Evolutionary conservation across 192 early-diverging fungal genomes (phyloP).

Genomic region (Ambispora gerdemannii): DNA sequence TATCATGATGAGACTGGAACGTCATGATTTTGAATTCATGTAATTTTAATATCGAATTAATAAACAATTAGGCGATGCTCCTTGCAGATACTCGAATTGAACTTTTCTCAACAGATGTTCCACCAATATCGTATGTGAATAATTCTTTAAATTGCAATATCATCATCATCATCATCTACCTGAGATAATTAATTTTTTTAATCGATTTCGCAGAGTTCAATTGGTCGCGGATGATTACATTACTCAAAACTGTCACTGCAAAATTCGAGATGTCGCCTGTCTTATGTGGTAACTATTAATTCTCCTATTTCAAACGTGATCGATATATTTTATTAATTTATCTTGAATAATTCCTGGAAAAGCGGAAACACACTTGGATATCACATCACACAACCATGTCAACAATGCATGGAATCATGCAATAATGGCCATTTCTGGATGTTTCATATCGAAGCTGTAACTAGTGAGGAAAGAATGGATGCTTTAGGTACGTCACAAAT

Average conservation of each 20-base stretch:
- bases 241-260: constrained; percentile 66
- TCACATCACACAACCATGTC: constrained; percentile 82
- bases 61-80: constrained; percentile 50
- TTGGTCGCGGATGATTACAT: constrained; percentile 69
- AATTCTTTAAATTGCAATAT: too few species aligned
- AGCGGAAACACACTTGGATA: constrained; percentile 77
- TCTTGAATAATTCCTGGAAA: constrained; percentile 3
- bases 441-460: constrained; percentile 80
- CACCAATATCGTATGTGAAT: constrained; percentile 63
- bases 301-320: background rate
- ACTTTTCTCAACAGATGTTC: constrained; percentile 72
- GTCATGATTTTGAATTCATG: background rate
- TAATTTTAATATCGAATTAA: background rate
- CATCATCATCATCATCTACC: too few species aligned
- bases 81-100: constrained; percentile 68
- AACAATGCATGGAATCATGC: constrained; percentile 80
- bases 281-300: constrained; percentile 51
- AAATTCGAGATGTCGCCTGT: constrained; percentile 70
- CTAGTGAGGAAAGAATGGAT: constrained; percentile 51
- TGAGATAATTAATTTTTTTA: too few species aligned
- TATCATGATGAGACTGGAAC: background rate
- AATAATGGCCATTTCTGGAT: constrained; percentile 99
- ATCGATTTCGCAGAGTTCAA: constrained; percentile 59
- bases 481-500: background rate
- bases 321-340: background rate